Conservation (phyloP, 768 basidiomycete genomes). For the Nidularia pulvinata region DNA sequence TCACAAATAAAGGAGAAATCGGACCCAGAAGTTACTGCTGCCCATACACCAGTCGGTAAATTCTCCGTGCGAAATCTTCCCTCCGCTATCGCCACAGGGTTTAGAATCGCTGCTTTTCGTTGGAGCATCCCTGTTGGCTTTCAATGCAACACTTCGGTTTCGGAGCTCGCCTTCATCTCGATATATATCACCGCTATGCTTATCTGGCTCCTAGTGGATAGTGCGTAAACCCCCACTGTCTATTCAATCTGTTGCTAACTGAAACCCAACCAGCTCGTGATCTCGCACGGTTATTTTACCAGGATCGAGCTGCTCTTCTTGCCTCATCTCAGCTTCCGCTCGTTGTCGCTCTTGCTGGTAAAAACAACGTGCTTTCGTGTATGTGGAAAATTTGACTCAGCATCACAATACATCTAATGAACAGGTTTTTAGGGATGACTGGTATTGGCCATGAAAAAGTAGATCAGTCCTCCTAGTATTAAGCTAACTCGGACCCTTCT, state of each 20-base stretch:
- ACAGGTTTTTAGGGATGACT: conserved; percentile 53
- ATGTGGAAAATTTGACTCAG: no score
- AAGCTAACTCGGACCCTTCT: no score
- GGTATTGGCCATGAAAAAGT: conserved; percentile 56
- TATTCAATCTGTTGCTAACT: conserved; percentile 7
- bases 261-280: conserved; percentile 23
- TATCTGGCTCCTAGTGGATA: conserved; percentile 39
- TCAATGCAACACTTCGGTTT: conserved; percentile 26
- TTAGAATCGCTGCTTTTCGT: conserved; percentile 50
- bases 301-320: conserved; percentile 36
- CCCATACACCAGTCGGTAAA: conserved; percentile 18
- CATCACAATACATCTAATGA: no score
- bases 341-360: conserved; percentile 53
- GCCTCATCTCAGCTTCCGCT: conserved; percentile 48
- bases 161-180: conserved; percentile 44
- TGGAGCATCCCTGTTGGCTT: conserved; percentile 43
- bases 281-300: conserved; percentile 27
- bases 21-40: conserved; percentile 6
- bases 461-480: neutral
- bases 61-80: conserved; percentile 31
- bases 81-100: no score
- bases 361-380: conserved; percentile 60
- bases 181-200: conserved; percentile 45
- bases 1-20: conserved; percentile 11
- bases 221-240: conserved; percentile 33